Conservation (phyloP, 2,329 filamentous ascomycete genomes). For the Nannizziopsis arthrosporioides region DNA sequence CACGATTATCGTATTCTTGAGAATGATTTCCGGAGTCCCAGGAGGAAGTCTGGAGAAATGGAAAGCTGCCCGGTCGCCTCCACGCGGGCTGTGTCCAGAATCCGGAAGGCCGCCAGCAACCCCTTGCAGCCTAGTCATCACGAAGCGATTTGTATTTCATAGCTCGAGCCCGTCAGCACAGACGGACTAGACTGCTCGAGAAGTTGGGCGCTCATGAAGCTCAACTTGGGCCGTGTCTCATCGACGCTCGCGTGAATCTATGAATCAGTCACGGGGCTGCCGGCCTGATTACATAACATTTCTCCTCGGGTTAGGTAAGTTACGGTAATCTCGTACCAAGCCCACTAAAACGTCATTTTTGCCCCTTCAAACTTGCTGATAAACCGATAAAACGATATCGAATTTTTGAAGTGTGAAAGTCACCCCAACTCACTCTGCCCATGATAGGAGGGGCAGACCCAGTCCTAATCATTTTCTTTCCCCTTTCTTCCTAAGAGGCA, state of each 20-base stretch:
- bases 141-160: neutral
- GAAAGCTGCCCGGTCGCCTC: conserved; percentile 22
- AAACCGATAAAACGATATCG: conserved; percentile 9
- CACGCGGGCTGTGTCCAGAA: conserved; percentile 18
- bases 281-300: neutral
- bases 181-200: neutral
- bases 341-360: conserved; percentile 11
- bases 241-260: neutral
- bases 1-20: conserved; percentile 31
- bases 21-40: conserved; percentile 30
- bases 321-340: neutral
- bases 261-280: neutral
- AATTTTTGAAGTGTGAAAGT: neutral
- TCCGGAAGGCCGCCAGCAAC: conserved; percentile 27
- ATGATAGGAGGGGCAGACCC: neutral
- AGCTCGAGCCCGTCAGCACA: neutral
- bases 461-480: neutral
- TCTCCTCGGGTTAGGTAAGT: conserved; percentile 1
- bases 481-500: neutral
- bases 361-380: conserved; percentile 10
- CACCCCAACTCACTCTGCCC: neutral
- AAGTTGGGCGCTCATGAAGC: neutral
- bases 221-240: neutral
- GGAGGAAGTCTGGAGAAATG: conserved; percentile 31
- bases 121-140: conserved; percentile 35